A percentile compares a stretch with the other conserved stretches of the same genome.
Evolutionary conservation across 441 rosid species (phyloP).

Genomic region (Sinapis alba): DNA sequence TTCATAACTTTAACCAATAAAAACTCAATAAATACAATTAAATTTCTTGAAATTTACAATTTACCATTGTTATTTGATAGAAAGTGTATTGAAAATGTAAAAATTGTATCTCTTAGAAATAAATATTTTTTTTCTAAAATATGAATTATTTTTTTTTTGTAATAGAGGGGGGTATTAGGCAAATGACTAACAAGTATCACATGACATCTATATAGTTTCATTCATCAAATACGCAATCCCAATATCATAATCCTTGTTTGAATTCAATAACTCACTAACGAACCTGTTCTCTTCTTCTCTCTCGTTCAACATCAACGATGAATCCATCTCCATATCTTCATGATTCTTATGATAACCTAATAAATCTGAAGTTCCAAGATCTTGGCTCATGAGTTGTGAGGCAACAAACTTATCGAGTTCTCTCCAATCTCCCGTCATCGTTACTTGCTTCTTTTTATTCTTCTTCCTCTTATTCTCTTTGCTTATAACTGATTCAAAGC

Average conservation of each 20-base stretch:
- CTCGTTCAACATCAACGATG: conserved; percentile 25
- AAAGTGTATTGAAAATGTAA: too few relatives aligned
- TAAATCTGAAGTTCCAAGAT: conserved; percentile 13
- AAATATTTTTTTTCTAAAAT: too few relatives aligned
- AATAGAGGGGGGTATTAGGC: too few relatives aligned
- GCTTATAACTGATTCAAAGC: conserved; percentile 4
- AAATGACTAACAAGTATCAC: conserved; percentile 5
- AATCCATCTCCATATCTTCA: conserved; percentile 18
- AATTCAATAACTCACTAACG: conserved; percentile 29
- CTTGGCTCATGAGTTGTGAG: conserved; percentile 76
- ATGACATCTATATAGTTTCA: conserved; percentile 11
- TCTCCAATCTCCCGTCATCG: conserved; percentile 74
- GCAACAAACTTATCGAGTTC: conserved; percentile 89
- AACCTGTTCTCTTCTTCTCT: conserved; percentile 33
- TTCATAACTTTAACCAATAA: too few relatives aligned
- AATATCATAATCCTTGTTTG: conserved; percentile 30
- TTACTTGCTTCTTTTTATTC: conserved; percentile 47
- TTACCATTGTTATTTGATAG: too few relatives aligned
- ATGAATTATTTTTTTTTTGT: too few relatives aligned
- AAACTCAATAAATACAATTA: too few relatives aligned
- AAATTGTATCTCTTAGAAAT: too few relatives aligned
- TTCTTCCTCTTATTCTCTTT: conserved; percentile 27
- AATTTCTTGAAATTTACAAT: too few relatives aligned
- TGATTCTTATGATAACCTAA: conserved; percentile 1
- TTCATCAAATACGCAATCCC: conserved; percentile 28